phyloP scores from a whole-genome alignment of 139 green algal genomes.

The Chlorella sp. region DNA sequence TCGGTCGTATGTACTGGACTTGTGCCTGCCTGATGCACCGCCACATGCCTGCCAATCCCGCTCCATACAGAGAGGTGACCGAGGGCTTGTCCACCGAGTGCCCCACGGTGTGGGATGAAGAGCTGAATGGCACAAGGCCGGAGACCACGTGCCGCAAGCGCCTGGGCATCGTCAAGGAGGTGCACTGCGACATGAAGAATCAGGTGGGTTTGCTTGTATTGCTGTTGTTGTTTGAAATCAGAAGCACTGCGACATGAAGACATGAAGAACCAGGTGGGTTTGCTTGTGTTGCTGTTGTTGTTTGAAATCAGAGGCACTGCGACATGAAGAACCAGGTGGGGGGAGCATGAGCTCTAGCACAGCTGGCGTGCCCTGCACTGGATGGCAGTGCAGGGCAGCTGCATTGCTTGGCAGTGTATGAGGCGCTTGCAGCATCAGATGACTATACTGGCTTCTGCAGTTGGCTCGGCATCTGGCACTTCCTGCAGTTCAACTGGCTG shows the following conservation, averaged over 20 bases:
- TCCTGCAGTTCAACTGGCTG: too few relatives aligned
- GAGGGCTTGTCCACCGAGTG: constrained; percentile 37
- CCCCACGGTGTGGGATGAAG: constrained; percentile 12
- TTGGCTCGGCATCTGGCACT: too few relatives aligned
- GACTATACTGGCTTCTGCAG: too few relatives aligned
- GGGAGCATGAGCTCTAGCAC: too few relatives aligned
- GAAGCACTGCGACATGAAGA: constrained; percentile 29
- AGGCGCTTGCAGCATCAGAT: too few relatives aligned
- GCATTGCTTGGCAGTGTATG: too few relatives aligned
- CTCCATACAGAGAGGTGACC: constrained; percentile 32
- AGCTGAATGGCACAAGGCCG: not conserved
- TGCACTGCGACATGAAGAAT: constrained; percentile 23
- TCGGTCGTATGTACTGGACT: too few relatives aligned
- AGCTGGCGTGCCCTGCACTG: too few relatives aligned
- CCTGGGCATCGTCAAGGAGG: constrained; percentile 13
- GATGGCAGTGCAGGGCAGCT: too few relatives aligned
- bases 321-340: constrained; percentile 24
- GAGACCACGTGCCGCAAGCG: constrained; percentile 14
- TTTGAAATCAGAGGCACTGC: constrained; percentile 8
- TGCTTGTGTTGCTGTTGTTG: not conserved
- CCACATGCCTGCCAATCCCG: not conserved
- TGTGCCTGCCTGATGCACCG: not conserved
- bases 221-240: not conserved
- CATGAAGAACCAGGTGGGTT: constrained; percentile 21
- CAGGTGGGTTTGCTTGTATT: not conserved